Percentiles rank a stretch among this genome's conserved stretches.
phyloP scores from a whole-genome alignment of 805 yeast species.

The Brettanomyces sp. region DNA sequence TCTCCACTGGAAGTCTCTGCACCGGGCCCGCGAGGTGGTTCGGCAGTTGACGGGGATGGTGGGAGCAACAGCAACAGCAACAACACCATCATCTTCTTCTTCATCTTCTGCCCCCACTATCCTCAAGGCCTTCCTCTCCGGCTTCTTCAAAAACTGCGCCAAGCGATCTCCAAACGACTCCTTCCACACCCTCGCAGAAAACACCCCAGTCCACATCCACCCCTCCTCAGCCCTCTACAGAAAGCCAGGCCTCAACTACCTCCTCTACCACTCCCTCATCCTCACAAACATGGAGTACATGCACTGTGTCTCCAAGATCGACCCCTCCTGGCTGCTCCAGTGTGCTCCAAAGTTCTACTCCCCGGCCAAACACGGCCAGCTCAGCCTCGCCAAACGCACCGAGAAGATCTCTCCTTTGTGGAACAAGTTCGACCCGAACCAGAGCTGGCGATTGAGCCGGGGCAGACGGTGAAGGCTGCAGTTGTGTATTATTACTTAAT shows the following conservation, averaged over 20 bases:
- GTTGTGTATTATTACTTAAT: no score
- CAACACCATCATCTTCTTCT: no score
- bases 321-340: constrained; percentile 70
- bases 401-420: constrained; percentile 70
- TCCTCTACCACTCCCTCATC: constrained; percentile 71
- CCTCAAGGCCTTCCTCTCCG: constrained; percentile 55
- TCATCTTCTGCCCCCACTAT: constrained; percentile 17
- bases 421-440: constrained; percentile 48
- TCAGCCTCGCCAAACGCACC: constrained; percentile 42
- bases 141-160: constrained; percentile 59
- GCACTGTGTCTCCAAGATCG: constrained; percentile 80
- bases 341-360: constrained; percentile 68
- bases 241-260: constrained; percentile 55
- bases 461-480: constrained; percentile 17
- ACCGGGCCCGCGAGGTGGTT: constrained; percentile 72
- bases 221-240: constrained; percentile 72
- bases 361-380: constrained; percentile 40
- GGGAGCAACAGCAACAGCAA: constrained; percentile 12
- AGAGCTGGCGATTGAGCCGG: constrained; percentile 68
- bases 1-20: constrained; percentile 69
- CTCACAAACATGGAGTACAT: constrained; percentile 84
- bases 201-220: constrained; percentile 70
- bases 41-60: constrained; percentile 48
- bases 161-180: constrained; percentile 25
- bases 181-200: constrained; percentile 43